Evolutionary conservation across 2,329 filamentous ascomycete genomes (phyloP).

Genomic region (Aspergillus sp.): DNA sequence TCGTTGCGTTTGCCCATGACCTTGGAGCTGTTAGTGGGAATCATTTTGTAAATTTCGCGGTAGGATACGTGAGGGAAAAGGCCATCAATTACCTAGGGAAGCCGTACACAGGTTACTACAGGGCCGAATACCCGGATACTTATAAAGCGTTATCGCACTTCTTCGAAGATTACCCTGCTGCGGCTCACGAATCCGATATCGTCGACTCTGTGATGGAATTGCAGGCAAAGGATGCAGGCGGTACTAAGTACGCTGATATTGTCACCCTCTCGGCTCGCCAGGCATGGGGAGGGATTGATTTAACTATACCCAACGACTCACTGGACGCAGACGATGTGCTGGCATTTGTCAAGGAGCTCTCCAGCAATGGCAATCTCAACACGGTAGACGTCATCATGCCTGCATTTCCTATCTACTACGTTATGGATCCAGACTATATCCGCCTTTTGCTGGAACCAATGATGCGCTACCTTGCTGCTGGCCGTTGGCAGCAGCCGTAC

Average conservation of each 20-base stretch:
- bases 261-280: slow-evolving; percentile 43
- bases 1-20: slow-evolving; percentile 42
- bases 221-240: slow-evolving; percentile 31
- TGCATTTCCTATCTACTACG: slow-evolving; percentile 44
- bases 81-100: slow-evolving; percentile 44
- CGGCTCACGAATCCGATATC: slow-evolving; percentile 32
- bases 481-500: slow-evolving; percentile 39
- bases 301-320: slow-evolving; percentile 38
- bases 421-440: slow-evolving; percentile 45
- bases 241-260: slow-evolving; percentile 44
- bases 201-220: slow-evolving; percentile 33
- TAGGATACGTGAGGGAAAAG: slow-evolving; percentile 42
- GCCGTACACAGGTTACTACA: slow-evolving; percentile 43
- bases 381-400: slow-evolving; percentile 47
- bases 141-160: slow-evolving; percentile 39
- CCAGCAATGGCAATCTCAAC: slow-evolving; percentile 45
- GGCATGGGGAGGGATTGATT: slow-evolving; percentile 42
- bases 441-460: slow-evolving; percentile 46
- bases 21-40: slow-evolving; percentile 31
- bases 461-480: slow-evolving; percentile 42
- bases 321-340: slow-evolving; percentile 31
- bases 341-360: slow-evolving; percentile 46
- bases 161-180: slow-evolving; percentile 41
- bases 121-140: slow-evolving; percentile 33
- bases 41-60: slow-evolving; percentile 39